Conservation (phyloP, 1,139 yeast species). For the Suhomyces chickasaworum region DNA sequence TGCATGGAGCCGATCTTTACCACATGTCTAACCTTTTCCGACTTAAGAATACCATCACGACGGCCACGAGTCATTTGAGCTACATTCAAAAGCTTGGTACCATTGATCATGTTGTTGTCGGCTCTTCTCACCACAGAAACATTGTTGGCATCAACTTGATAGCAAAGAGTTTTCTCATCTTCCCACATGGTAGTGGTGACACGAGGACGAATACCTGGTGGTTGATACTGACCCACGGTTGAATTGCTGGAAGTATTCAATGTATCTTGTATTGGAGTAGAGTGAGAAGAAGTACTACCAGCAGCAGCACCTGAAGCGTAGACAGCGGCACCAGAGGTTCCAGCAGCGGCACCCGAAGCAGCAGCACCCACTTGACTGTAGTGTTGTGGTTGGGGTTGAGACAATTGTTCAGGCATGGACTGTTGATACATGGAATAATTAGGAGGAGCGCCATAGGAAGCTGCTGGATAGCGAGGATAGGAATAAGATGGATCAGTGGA, state of each 20-base stretch:
- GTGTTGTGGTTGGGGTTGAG: slow-evolving; percentile 19
- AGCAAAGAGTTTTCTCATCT: slow-evolving; percentile 90
- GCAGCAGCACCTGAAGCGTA: slow-evolving; percentile 14
- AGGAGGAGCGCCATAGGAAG: slow-evolving; percentile 16
- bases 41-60: slow-evolving; percentile 89
- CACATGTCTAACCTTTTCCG: slow-evolving; percentile 86
- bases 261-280: slow-evolving; percentile 20
- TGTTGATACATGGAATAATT: slow-evolving; percentile 20
- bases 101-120: slow-evolving; percentile 91
- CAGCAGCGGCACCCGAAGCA: slow-evolving; percentile 10
- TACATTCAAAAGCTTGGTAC: slow-evolving; percentile 87
- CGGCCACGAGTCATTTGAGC: slow-evolving; percentile 97
- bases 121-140: slow-evolving; percentile 92
- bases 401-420: slow-evolving; percentile 15
- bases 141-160: slow-evolving; percentile 92
- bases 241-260: slow-evolving; percentile 28
- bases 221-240: slow-evolving; percentile 51
- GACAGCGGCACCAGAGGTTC: slow-evolving; percentile 3
- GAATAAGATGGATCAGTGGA: slow-evolving; percentile 12
- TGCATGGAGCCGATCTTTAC: slow-evolving; percentile 98
- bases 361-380: slow-evolving; percentile 13
- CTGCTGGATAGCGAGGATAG: slow-evolving; percentile 14
- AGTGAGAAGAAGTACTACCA: slow-evolving; percentile 14
- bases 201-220: slow-evolving; percentile 68
- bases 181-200: slow-evolving; percentile 98